A percentile compares a stretch with the other conserved stretches of the same genome.
phyloP scores from a whole-genome alignment of 2,329 filamentous ascomycete genomes.

The Diplodia intermedia region DNA sequence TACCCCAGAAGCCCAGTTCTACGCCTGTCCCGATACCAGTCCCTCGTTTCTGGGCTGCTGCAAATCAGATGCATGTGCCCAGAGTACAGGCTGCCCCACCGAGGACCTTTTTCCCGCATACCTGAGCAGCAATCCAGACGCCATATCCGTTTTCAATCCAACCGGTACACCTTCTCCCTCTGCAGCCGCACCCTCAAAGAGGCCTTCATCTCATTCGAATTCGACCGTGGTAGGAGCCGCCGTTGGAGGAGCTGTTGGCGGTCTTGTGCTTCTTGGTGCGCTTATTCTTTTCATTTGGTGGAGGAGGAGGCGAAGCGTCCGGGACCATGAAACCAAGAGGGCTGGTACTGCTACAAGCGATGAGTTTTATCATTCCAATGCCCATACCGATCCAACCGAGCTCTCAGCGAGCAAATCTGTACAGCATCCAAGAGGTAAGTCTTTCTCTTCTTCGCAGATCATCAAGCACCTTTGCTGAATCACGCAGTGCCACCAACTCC shows the following conservation, averaged over 20 bases:
- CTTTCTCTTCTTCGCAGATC: background rate
- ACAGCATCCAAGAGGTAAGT: background rate
- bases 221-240: background rate
- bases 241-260: background rate
- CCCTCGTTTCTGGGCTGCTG: constrained; percentile 51
- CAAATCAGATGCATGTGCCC: constrained; percentile 32
- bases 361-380: background rate
- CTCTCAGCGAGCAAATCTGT: background rate
- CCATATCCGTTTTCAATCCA: background rate
- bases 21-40: constrained; percentile 41
- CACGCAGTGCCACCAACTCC: background rate
- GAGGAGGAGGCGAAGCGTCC: background rate
- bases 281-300: background rate
- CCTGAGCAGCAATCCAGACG: background rate
- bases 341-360: background rate
- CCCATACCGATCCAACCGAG: background rate
- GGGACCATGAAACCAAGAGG: background rate
- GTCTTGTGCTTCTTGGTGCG: background rate
- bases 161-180: constrained; percentile 2
- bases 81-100: background rate
- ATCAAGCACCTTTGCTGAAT: background rate
- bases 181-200: background rate
- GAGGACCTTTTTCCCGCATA: background rate
- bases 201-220: background rate
- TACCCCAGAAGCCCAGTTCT: constrained; percentile 41